Conservation (phyloP, 139 green algal genomes). For the Auxenochlorella pyrenoidosa region DNA sequence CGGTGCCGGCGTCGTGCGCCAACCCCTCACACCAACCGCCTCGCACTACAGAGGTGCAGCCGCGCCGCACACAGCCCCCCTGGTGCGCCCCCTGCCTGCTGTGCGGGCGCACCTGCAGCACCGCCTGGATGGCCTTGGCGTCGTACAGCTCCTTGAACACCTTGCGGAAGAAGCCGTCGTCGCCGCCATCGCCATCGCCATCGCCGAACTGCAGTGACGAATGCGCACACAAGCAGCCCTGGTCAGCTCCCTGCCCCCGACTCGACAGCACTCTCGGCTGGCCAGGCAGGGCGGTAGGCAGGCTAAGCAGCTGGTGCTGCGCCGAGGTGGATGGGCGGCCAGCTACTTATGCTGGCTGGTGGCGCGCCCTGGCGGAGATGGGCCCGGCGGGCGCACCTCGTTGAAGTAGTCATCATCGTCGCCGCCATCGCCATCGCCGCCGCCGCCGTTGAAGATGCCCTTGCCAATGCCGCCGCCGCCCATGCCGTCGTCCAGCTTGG, state of each 20-base stretch:
- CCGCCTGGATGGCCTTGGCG: constrained; percentile 83
- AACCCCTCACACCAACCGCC: background rate
- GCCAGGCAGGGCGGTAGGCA: no score
- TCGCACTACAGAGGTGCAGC: background rate
- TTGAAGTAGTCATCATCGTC: constrained; percentile 96
- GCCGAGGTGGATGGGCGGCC: no score
- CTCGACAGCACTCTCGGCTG: no score
- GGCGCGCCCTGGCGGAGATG: no score
- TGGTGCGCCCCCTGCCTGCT: background rate
- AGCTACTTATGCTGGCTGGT: no score
- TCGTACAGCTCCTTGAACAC: constrained; percentile 92
- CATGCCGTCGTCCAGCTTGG: constrained; percentile 83
- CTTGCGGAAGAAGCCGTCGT: constrained; percentile 79
- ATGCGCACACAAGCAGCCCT: no score
- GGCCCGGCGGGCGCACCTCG: constrained; percentile 51
- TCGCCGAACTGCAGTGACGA: constrained; percentile 39
- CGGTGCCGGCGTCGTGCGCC: background rate
- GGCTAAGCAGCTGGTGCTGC: no score
- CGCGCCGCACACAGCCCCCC: background rate
- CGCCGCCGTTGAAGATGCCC: constrained; percentile 90
- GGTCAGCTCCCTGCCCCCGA: no score
- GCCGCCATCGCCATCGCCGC: constrained; percentile 81
- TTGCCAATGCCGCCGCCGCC: constrained; percentile 88
- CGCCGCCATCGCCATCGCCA: constrained; percentile 82
- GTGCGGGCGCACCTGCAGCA: constrained; percentile 64